These are phyloP conservation scores for Leptodontidium sp. DNA, from an alignment of 2,329 filamentous ascomycete species.

Conservation along the genomic window DNA sequence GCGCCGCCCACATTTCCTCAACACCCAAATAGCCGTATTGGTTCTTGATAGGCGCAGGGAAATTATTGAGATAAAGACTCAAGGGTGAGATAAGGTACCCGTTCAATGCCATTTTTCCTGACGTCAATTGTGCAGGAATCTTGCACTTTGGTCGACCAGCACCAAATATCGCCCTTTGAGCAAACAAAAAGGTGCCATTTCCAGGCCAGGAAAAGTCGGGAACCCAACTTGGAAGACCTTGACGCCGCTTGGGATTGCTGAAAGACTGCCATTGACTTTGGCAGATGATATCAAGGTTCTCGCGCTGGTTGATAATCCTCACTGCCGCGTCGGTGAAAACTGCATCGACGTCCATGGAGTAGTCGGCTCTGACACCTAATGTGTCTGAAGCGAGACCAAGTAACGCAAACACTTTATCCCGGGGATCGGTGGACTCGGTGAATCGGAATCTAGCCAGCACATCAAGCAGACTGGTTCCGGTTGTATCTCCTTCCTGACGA, in stretches of 20 bases:
- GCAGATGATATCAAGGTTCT: conserved; percentile 10
- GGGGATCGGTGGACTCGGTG: not conserved
- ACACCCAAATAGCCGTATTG: not conserved
- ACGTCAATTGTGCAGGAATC: not conserved
- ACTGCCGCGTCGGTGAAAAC: conserved; percentile 17
- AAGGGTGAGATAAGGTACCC: not conserved
- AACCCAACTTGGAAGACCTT: conserved; percentile 5
- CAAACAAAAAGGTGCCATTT: not conserved
- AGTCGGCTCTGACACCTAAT: not conserved
- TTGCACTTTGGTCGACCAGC: not conserved
- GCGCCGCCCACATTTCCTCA: not conserved
- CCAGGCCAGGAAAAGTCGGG: not conserved
- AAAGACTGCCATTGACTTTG: conserved; percentile 11
- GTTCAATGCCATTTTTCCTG: not conserved
- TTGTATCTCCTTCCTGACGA: not conserved
- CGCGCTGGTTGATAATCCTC: not conserved
- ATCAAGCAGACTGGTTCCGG: not conserved
- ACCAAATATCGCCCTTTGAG: not conserved
- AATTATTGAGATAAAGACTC: not conserved
- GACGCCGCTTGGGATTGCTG: not conserved
- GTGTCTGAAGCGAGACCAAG: conserved; percentile 1
- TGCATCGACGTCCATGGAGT: not conserved
- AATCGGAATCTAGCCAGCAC: not conserved
- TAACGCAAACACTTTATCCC: conserved; percentile 15
- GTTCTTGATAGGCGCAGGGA: not conserved